Base-by-base conservation (phyloP, 1,139 yeast species). In the Zygosaccharomyces sapae region DNA sequence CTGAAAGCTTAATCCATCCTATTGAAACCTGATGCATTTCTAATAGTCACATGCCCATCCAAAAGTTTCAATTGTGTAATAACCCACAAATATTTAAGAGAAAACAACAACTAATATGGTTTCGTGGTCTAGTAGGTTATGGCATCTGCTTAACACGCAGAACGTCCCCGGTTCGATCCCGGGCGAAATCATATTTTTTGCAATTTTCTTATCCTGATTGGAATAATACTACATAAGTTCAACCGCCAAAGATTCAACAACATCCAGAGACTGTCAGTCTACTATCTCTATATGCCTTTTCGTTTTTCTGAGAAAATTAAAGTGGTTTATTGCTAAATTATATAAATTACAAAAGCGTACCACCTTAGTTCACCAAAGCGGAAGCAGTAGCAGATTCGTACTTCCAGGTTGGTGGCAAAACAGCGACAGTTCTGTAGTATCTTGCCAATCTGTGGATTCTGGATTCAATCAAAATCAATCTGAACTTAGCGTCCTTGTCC, bases 111-210 rank as follows among this genome's bases (percentile, higher is more conserved):
- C 10, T 27, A 9, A 12, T 27, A 10, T 63, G 80, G 81, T 76
- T 76, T 75, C 81, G 87, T 87, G 95, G 95, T 87, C 95, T 87
- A 87, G 95, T 86, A 73, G 95, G 95, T 87, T 79, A 87, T 86
- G 95, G 94, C 95, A 85, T 84, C 90, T 86, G 95, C 95, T 86
- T 87, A 86, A 87, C 96, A 87, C 95, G 96, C 95, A 85, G 90
- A 85, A 86, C 90, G 96, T 88, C 96, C 96, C 96, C 96, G 86
- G 96, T 88, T 88, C 96, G 96, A 88, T 85, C 96, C 96, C 87
- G 96, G 96, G 96, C 88, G 84, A 80, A 86, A 85, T 86, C 96
- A 88, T 62, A 62, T 51, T 46, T 16, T 16, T 16, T 16, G 16
- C 16, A 16, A 16, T 16, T 16, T 16, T 16, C 16, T 16, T 16